phyloP scores from a whole-genome alignment of 1,139 yeast species.

The Suzukiozyma palmioleophila region DNA sequence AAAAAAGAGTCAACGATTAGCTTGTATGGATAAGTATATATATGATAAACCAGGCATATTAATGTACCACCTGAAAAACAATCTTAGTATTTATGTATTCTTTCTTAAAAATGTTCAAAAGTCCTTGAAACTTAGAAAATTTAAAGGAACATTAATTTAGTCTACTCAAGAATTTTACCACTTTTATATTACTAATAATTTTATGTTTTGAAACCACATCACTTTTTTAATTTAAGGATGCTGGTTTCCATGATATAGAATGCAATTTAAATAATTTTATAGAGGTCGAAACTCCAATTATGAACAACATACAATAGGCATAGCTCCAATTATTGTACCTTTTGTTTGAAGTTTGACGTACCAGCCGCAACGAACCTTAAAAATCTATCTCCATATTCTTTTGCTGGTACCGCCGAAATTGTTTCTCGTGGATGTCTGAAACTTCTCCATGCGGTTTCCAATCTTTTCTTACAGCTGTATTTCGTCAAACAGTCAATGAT shows the following conservation, averaged over 20 bases:
- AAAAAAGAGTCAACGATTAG: too few species aligned
- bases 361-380: constrained; percentile 58
- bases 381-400: constrained; percentile 86
- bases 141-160: too few species aligned
- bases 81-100: too few species aligned
- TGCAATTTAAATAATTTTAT: not conserved
- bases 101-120: too few species aligned
- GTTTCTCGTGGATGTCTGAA: constrained; percentile 63
- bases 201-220: not conserved
- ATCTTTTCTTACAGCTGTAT: constrained; percentile 67
- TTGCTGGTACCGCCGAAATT: constrained; percentile 87
- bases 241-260: not conserved
- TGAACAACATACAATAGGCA: too few species aligned
- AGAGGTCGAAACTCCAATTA: too few species aligned
- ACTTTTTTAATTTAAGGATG: not conserved
- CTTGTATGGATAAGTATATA: too few species aligned
- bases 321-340: not conserved
- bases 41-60: too few species aligned
- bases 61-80: too few species aligned
- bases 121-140: too few species aligned
- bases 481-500: constrained; percentile 91
- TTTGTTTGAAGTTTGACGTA: constrained; percentile 10
- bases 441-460: constrained; percentile 86
- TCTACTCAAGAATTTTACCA: too few species aligned
- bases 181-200: not conserved